Conservation (phyloP, 345 rosid species). For the Adansonia digitata region DNA sequence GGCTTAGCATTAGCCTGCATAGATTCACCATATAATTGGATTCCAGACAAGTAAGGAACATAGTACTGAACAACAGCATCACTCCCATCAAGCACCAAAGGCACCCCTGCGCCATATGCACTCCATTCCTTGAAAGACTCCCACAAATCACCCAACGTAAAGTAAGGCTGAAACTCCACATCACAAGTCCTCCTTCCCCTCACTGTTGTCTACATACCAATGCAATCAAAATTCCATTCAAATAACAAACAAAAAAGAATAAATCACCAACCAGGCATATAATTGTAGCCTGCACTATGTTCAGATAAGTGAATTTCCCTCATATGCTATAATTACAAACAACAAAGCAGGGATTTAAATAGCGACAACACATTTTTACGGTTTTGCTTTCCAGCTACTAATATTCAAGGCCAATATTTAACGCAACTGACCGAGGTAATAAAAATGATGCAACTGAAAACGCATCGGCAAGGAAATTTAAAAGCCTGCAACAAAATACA, state of each 20-base stretch:
- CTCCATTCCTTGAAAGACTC: slow-evolving; percentile 78
- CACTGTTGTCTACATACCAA: slow-evolving; percentile 37
- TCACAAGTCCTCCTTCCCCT: slow-evolving; percentile 38
- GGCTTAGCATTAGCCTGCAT: slow-evolving; percentile 32
- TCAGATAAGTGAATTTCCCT: background rate
- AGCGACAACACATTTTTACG: too few relatives aligned
- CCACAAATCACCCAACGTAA: slow-evolving; percentile 72
- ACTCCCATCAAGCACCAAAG: slow-evolving; percentile 45
- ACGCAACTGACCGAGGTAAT: too few relatives aligned
- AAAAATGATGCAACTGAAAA: too few relatives aligned
- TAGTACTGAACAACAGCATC: slow-evolving; percentile 68
- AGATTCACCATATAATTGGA: slow-evolving; percentile 55
- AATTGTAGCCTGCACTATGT: background rate
- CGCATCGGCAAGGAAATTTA: too few relatives aligned
- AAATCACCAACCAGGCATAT: background rate
- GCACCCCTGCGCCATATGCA: slow-evolving; percentile 82
- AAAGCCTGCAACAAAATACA: too few relatives aligned
- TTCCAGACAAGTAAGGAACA: slow-evolving; percentile 67
- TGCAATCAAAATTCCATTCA: slow-evolving; percentile 15
- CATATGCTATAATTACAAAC: background rate
- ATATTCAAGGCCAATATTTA: too few relatives aligned
- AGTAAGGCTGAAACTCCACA: slow-evolving; percentile 37
- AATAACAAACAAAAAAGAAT: background rate
- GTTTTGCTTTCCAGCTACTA: too few relatives aligned
- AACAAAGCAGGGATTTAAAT: too few relatives aligned